Conservation (phyloP, 169 alveolate genomes). For the Plasmodium gaboni region DNA sequence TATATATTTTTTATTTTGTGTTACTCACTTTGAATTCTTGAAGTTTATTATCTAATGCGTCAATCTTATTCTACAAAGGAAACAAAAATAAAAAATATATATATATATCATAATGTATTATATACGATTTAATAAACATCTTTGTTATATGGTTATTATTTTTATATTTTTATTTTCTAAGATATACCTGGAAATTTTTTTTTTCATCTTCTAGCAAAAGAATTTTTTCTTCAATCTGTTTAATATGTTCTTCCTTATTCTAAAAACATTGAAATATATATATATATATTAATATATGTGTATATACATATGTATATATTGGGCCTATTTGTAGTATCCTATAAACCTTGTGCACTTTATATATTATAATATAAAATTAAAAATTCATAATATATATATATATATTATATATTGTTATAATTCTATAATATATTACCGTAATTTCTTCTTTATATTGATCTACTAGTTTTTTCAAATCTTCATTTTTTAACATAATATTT, state of each 20-base stretch:
- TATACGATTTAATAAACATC: not conserved
- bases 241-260: conserved; percentile 5
- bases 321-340: no score
- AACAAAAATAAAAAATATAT: not conserved
- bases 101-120: not conserved
- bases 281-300: no score
- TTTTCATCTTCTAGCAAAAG: conserved; percentile 5
- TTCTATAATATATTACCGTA: not conserved
- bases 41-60: conserved; percentile 14
- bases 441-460: conserved; percentile 23
- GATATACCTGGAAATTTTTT: not conserved
- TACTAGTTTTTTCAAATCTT: conserved; percentile 21
- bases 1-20: not conserved
- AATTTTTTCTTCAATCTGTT: not conserved
- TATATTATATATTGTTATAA: no score
- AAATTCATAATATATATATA: no score
- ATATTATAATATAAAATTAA: no score
- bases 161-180: no score
- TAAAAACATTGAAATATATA: not conserved
- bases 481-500: conserved; percentile 21
- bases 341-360: no score
- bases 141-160: no score
- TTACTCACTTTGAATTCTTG: conserved; percentile 35
- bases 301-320: no score
- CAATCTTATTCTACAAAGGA: conserved; percentile 18